Evolutionary conservation across 129 eudicot genomes (phyloP).

Genomic region (Calendula officinalis): DNA sequence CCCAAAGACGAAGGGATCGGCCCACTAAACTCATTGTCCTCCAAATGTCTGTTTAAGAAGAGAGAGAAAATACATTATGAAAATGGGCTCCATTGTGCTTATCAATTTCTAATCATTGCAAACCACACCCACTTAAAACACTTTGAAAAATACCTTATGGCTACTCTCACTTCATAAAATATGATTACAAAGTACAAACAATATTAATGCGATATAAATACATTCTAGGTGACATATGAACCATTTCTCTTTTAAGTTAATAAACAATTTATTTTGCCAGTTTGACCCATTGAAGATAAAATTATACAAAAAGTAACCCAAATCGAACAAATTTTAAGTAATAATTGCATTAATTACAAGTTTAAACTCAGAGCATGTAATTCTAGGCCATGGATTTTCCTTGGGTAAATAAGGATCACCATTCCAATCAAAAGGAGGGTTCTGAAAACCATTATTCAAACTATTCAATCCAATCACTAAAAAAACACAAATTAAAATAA

Average conservation of each 20-base stretch:
- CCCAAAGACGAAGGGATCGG: constrained; percentile 62
- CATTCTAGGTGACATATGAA: no score
- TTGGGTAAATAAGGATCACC: constrained; percentile 97
- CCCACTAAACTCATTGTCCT: constrained; percentile 63
- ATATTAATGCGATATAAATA: no score
- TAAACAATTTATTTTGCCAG: not conserved
- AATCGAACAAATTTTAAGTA: no score
- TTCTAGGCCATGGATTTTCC: constrained; percentile 80
- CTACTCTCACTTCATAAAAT: no score
- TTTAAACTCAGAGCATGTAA: constrained; percentile 65
- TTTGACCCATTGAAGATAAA: no score
- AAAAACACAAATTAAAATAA: constrained; percentile 13
- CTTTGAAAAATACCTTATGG: no score
- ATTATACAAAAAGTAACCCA: no score
- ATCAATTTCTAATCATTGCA: constrained; percentile 9
- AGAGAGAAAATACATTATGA: constrained; percentile 15
- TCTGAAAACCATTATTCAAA: constrained; percentile 58
- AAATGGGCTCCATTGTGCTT: constrained; percentile 32
- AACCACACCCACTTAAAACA: constrained; percentile 15
- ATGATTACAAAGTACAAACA: no score
- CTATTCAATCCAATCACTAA: constrained; percentile 57
- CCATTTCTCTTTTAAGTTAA: no score
- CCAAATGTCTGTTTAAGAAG: constrained; percentile 64
- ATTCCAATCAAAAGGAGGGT: constrained; percentile 88
- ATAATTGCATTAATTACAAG: no score